Percentiles rank a stretch among this genome's conserved stretches.
phyloP scores from a whole-genome alignment of 192 early-diverging fungal species.

The Backusella mclennaniae region DNA sequence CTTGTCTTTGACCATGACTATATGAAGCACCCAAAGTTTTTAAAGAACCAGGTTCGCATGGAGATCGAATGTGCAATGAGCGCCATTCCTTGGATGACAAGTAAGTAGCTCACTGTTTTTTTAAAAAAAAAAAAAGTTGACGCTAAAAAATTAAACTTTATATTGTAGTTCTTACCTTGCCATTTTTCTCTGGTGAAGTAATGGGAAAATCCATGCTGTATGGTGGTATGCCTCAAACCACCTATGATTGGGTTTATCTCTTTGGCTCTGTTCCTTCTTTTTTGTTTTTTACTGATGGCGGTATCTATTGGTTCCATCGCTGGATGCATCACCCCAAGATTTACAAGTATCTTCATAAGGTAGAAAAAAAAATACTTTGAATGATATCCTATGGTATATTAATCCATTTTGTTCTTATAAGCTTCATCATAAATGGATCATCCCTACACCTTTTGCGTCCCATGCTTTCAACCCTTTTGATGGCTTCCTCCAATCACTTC shows the following conservation, averaged over 20 bases:
- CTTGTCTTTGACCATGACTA: slow-evolving; percentile 86
- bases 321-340: slow-evolving; percentile 85
- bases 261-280: slow-evolving; percentile 66
- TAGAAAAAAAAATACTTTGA: slow-evolving; percentile 22
- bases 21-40: slow-evolving; percentile 92
- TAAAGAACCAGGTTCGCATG: slow-evolving; percentile 84
- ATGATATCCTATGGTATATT: neutral
- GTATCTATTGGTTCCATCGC: slow-evolving; percentile 98
- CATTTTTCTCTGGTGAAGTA: slow-evolving; percentile 91
- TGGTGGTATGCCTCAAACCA: slow-evolving; percentile 22
- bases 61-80: slow-evolving; percentile 81
- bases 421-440: slow-evolving; percentile 53
- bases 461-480: slow-evolving; percentile 96
- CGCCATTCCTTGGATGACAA: slow-evolving; percentile 78
- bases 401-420: slow-evolving; percentile 21
- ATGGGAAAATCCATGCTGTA: slow-evolving; percentile 79
- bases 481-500: slow-evolving; percentile 92
- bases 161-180: slow-evolving; percentile 68
- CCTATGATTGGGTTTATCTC: slow-evolving; percentile 75
- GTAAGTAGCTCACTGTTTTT: neutral
- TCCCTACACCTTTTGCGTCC: slow-evolving; percentile 92
- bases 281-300: slow-evolving; percentile 90
- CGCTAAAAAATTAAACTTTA: neutral
- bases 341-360: slow-evolving; percentile 90
- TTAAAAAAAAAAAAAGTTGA: neutral